Base-by-base conservation (phyloP, 805 yeast species). In the Candida krabiensis region DNA sequence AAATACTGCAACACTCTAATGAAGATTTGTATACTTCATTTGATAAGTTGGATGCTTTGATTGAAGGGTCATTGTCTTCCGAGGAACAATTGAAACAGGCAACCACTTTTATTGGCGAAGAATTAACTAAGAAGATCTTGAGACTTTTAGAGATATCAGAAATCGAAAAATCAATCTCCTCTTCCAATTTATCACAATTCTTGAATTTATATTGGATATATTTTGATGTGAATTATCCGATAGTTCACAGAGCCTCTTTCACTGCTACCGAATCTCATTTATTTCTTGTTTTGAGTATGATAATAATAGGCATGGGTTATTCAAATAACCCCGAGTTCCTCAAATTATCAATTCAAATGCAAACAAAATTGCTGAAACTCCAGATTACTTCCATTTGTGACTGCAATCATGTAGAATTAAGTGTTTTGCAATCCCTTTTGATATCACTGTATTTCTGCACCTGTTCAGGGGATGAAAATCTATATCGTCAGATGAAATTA, bases 141-240 rank as follows among this genome's bases (percentile, higher is more conserved):
- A n/a, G n/a, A n/a, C n/a, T n/a, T n/a, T n/a, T n/a, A n/a, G n/a
- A n/a, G n/a, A n/a, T n/a, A n/a, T n/a, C n/a, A n/a, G n/a, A n/a
- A n/a, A n/a, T n/a, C n/a, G n/a, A n/a, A n/a, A n/a, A n/a, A n/a
- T n/a, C n/a, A n/a, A n/a, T n/a, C n/a, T n/a, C n/a, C n/a, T n/a
- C n/a, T n/a, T n/a, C n/a, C n/a, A n/a, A n/a, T n/a, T n/a, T n/a
- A n/a, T n/a, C n/a, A n/a, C n/a, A n/a, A n/a, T n/a, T n/a, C n/a
- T n/a, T n/a, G n/a, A n/a, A n/a, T n/a, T n/a, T n/a, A n/a, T 79
- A 75, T 47, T 79, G 85, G 85, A 48, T 60, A 5, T 60, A 70
- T 9, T 79, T 67, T 56, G 85, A 71, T 56, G 70, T 76, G 4
- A 80, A 76, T 48, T 66, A 61, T 41, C 75, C 75, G 11, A 60